Conservation (phyloP, 2,329 filamentous ascomycete genomes). For the Gnomoniopsis smithogilvyi region DNA sequence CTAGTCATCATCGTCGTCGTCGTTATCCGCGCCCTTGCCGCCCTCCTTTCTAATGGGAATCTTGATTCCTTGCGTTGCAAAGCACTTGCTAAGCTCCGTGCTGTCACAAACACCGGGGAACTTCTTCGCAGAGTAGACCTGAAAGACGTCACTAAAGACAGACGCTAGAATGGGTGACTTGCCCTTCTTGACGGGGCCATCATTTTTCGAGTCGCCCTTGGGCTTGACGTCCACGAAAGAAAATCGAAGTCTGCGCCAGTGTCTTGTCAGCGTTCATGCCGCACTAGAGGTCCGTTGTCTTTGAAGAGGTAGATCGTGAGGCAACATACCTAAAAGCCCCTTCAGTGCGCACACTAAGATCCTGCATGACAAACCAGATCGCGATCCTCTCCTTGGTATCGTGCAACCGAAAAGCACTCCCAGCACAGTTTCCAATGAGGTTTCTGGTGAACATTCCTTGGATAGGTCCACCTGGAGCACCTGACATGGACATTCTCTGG, state of each 20-base stretch:
- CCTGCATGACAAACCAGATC: slow-evolving; percentile 96
- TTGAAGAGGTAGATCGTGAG: not conserved
- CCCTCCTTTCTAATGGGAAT: slow-evolving; percentile 93
- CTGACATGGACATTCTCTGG: slow-evolving; percentile 34
- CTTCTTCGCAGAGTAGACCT: slow-evolving; percentile 95
- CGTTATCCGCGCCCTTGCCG: slow-evolving; percentile 41
- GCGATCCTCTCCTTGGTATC: slow-evolving; percentile 79
- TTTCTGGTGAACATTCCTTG: slow-evolving; percentile 88
- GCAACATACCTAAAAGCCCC: slow-evolving; percentile 75
- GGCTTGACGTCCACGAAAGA: slow-evolving; percentile 78
- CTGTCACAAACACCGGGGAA: slow-evolving; percentile 97
- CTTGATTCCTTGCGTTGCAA: slow-evolving; percentile 92
- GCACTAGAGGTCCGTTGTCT: not conserved
- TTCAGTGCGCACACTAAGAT: slow-evolving; percentile 90
- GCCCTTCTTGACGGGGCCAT: slow-evolving; percentile 61
- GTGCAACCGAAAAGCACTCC: slow-evolving; percentile 80
- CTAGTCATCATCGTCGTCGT: slow-evolving; percentile 39
- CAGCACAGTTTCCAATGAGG: slow-evolving; percentile 85
- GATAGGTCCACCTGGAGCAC: slow-evolving; percentile 48
- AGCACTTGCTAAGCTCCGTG: slow-evolving; percentile 85
- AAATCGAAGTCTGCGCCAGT: slow-evolving; percentile 51
- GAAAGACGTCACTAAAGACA: slow-evolving; percentile 84
- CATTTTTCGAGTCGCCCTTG: slow-evolving; percentile 11
- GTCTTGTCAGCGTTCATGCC: not conserved
- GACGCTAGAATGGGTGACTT: slow-evolving; percentile 80